Base-by-base conservation (phyloP, 306 rosid genomes). In the Begonia masoniana region DNA sequence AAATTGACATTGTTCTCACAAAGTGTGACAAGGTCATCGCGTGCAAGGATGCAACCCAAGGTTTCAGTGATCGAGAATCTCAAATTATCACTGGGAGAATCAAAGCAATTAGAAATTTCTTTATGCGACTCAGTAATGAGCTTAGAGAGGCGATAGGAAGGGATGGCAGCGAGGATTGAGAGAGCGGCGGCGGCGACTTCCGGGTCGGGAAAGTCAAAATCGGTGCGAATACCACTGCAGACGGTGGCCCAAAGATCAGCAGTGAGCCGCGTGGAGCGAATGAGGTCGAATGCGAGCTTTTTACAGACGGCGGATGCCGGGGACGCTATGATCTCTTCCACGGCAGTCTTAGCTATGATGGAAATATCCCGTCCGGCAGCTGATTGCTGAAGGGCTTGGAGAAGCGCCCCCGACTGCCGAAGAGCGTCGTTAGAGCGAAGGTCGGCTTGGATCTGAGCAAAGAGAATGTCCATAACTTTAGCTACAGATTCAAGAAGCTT, bases 371-470 rank as follows among this genome's bases (percentile, higher is more conserved):
- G 87, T 15, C 99, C 99, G 35, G 94, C 99, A 16, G 99, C 99
- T 12, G 96, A 86, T 12, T 91, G 99, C 72, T 91, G 99, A n/a
- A 91, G 99, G 5, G 99, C 93, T 53, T 75, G 99, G 46, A 91
- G 86, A 41, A 91, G 94, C 43, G 99, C 99, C 12, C 99, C 77
- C 31, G 93, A 81, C 63, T 91, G 99, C 50, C 99, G 96, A 54
- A 91, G 96, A 1, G 99, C 96, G 47, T 86, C 99, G 68, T 79
- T 86, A 72, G 99, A 83, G 41, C 94, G 99, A 69, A 86, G 95
- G 75, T 91, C 96, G 4, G 99, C 93, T 61, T 91, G 99, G 88
- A 91, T 86, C 95, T 86, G 96, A 31, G 99, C 96, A 64, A 81
- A 91, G 60, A 91, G 94, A 21, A 91, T 91, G 74, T 91, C 99